Conservation (phyloP, 2,329 filamentous ascomycete species). For the Erysiphe neolycopersici region DNA sequence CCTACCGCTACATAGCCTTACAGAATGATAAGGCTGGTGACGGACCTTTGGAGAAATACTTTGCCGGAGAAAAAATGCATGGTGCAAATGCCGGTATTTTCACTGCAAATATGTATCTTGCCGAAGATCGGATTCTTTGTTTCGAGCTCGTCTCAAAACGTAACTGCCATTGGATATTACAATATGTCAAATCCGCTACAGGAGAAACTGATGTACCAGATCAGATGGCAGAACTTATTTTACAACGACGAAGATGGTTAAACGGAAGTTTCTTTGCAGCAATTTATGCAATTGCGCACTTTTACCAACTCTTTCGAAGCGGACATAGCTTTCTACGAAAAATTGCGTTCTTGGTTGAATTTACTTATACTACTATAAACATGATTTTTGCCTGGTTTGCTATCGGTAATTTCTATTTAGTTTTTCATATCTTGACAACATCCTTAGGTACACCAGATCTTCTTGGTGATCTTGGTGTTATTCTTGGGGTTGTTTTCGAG, state of each 20-base stretch:
- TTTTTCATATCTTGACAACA: slow-evolving; percentile 86
- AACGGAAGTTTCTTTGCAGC: slow-evolving; percentile 98
- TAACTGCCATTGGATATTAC: slow-evolving; percentile 89
- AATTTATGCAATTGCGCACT: slow-evolving; percentile 82
- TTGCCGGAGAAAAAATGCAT: slow-evolving; percentile 88
- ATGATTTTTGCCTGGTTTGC: slow-evolving; percentile 99
- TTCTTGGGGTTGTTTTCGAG: slow-evolving; percentile 75
- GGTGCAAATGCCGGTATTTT: slow-evolving; percentile 75
- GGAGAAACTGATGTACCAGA: slow-evolving; percentile 96
- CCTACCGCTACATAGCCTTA: slow-evolving; percentile 78
- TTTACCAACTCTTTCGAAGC: slow-evolving; percentile 86
- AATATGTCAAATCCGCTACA: slow-evolving; percentile 93
- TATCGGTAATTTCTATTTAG: slow-evolving; percentile 95
- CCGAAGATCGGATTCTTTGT: slow-evolving; percentile 94
- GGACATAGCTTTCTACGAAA: slow-evolving; percentile 74
- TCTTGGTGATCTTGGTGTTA: slow-evolving; percentile 48
- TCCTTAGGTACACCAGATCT: slow-evolving; percentile 46
- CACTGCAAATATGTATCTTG: slow-evolving; percentile 97
- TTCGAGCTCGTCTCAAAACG: slow-evolving; percentile 95
- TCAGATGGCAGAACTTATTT: slow-evolving; percentile 76
- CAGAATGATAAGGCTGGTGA: slow-evolving; percentile 92
- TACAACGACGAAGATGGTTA: slow-evolving; percentile 87
- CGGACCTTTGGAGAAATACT: slow-evolving; percentile 88
- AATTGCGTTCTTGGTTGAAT: slow-evolving; percentile 73
- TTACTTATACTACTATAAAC: slow-evolving; percentile 78